A percentile compares a stretch with the other conserved stretches of the same genome.
Evolutionary conservation across 441 rosid genomes (phyloP).

Genomic region (Melastoma candidum): DNA sequence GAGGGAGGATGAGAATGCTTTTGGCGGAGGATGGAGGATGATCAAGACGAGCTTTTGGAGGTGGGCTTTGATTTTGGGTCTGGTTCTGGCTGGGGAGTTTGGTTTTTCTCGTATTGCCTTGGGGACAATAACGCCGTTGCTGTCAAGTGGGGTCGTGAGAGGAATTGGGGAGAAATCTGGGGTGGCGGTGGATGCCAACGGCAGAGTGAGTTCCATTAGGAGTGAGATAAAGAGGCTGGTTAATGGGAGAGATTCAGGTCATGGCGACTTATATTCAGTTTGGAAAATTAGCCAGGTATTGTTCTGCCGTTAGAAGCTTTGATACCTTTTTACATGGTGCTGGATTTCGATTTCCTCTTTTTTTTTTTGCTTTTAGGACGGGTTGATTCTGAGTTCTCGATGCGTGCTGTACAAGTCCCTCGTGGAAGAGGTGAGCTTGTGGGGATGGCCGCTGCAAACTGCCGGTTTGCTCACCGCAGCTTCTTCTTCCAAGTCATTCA

Average conservation of each 20-base stretch:
- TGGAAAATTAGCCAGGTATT: slow-evolving; percentile 70
- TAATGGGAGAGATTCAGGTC: slow-evolving; percentile 32
- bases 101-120: slow-evolving; percentile 32
- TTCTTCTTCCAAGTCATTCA: slow-evolving; percentile 44
- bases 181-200: slow-evolving; percentile 24
- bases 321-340: neutral
- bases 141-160: slow-evolving; percentile 37
- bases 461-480: slow-evolving; percentile 59
- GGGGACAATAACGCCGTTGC: slow-evolving; percentile 30
- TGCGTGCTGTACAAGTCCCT: slow-evolving; percentile 62
- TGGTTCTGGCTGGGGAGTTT: slow-evolving; percentile 28
- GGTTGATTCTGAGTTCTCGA: slow-evolving; percentile 39
- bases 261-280: slow-evolving; percentile 36
- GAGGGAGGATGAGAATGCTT: neutral
- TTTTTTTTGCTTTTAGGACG: slow-evolving; percentile 29
- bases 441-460: slow-evolving; percentile 97
- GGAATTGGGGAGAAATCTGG: slow-evolving; percentile 37
- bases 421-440: slow-evolving; percentile 67
- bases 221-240: slow-evolving; percentile 34
- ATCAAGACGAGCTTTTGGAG: slow-evolving; percentile 11
- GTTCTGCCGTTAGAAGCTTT: neutral
- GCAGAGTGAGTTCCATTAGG: slow-evolving; percentile 38
- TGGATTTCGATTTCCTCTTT: neutral
- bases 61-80: slow-evolving; percentile 23
- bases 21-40: neutral